phyloP scores from a whole-genome alignment of 495 filamentous ascomycete species.

The Endocarpon pusillum region DNA sequence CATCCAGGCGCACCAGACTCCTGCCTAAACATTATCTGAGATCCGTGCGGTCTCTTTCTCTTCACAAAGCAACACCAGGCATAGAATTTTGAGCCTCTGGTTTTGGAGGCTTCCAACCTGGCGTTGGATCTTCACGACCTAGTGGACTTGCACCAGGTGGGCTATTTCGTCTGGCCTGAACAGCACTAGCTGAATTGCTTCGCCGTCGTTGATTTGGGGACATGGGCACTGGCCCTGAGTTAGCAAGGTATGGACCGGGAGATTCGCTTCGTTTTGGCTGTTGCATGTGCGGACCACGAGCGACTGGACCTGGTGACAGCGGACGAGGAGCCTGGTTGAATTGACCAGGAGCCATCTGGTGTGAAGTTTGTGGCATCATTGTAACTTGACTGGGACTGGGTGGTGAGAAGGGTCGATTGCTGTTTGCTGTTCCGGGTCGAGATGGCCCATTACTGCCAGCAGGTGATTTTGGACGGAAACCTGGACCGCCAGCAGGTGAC shows the following conservation, averaged over 20 bases:
- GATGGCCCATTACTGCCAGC: conserved; percentile 12
- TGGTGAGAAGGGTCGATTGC: conserved; percentile 23
- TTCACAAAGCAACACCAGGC: too few species aligned
- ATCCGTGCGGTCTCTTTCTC: too few species aligned
- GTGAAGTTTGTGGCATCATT: conserved; percentile 8
- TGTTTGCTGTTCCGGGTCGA: conserved; percentile 20
- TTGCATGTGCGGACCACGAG: conserved; percentile 15
- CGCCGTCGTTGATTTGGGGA: conserved; percentile 28
- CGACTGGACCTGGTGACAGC: conserved; percentile 20
- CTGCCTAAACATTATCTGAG: too few species aligned
- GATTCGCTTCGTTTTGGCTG: conserved; percentile 33
- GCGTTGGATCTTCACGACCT: conserved; percentile 9
- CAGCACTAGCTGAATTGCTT: conserved; percentile 32
- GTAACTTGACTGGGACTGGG: conserved; percentile 12
- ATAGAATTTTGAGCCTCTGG: too few species aligned
- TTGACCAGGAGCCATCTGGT: conserved; percentile 21
- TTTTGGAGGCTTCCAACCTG: conserved; percentile 13
- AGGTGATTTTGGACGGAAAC: conserved; percentile 24
- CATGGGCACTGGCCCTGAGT: conserved; percentile 27
- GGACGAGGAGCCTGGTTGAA: conserved; percentile 26
- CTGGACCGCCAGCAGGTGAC: conserved; percentile 21
- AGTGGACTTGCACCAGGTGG: conserved; percentile 43
- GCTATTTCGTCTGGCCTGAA: conserved; percentile 26
- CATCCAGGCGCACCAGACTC: too few species aligned
- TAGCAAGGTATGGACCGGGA: conserved; percentile 31